These are phyloP conservation scores for Avena atlantica DNA, from an alignment of 176 grass and related monocot genomes.

Conservation along the genomic window DNA sequence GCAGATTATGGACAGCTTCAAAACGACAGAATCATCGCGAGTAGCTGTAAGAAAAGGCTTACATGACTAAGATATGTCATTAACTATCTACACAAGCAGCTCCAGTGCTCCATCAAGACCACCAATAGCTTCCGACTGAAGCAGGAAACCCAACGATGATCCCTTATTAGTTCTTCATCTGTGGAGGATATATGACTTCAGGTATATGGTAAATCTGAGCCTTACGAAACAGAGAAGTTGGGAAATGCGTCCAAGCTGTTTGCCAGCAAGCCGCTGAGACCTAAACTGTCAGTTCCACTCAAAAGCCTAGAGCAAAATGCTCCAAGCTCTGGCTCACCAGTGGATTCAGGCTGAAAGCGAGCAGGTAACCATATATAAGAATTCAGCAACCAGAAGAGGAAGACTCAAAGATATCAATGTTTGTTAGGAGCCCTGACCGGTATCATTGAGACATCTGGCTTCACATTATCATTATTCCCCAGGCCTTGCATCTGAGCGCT, in stretches of 20 bases:
- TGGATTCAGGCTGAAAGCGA: slow-evolving; percentile 41
- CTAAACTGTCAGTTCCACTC: slow-evolving; percentile 63
- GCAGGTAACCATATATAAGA: slow-evolving; percentile 12
- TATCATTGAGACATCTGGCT: slow-evolving; percentile 49
- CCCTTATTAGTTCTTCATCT: background rate
- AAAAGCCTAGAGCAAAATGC: slow-evolving; percentile 62
- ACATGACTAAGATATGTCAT: background rate
- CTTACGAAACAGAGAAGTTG: slow-evolving; percentile 77
- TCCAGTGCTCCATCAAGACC: slow-evolving; percentile 11
- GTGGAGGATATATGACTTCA: slow-evolving; percentile 17
- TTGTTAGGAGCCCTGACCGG: slow-evolving; percentile 4
- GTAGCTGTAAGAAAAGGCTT: slow-evolving; percentile 16
- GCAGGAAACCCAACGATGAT: background rate
- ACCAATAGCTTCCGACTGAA: slow-evolving; percentile 24
- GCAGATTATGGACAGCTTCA: slow-evolving; percentile 18
- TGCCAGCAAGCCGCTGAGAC: slow-evolving; percentile 56
- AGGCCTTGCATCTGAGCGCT: slow-evolving; percentile 5
- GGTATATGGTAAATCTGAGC: slow-evolving; percentile 7
- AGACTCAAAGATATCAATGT: slow-evolving; percentile 29
- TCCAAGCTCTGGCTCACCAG: slow-evolving; percentile 21
- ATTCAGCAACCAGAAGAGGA: slow-evolving; percentile 12
- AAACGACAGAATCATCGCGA: background rate
- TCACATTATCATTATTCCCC: slow-evolving; percentile 24
- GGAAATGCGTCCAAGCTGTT: slow-evolving; percentile 84
- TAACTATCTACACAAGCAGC: slow-evolving; percentile 32